These are phyloP conservation scores for Glycine tomentella DNA, from an alignment of 306 rosid species.

Conservation along the genomic window DNA sequence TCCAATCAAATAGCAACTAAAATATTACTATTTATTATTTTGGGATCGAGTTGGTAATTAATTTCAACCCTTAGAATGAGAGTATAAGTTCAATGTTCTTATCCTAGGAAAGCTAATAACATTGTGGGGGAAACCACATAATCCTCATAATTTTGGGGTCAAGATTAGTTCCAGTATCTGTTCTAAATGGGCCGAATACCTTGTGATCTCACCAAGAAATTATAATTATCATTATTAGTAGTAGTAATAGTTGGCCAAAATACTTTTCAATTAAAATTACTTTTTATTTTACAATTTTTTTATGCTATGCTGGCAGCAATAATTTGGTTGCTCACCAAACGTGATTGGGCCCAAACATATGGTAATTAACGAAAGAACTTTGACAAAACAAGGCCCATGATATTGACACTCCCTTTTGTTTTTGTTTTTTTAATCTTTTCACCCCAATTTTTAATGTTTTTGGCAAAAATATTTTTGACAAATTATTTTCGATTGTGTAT, in stretches of 20 bases:
- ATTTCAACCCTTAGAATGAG: background rate
- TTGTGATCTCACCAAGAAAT: background rate
- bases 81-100: constrained; percentile 13
- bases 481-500: no score
- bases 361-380: no score
- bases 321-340: background rate
- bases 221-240: background rate
- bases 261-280: background rate
- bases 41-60: background rate
- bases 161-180: background rate
- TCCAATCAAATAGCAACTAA: background rate
- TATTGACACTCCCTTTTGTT: no score
- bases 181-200: background rate
- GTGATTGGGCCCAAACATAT: background rate
- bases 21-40: background rate
- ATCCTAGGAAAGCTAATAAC: background rate
- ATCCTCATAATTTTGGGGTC: background rate
- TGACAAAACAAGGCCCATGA: no score
- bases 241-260: background rate
- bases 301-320: background rate
- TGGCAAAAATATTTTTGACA: no score
- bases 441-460: no score
- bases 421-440: no score
- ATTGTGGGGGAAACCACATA: background rate
- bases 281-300: background rate